Evolutionary conservation across 2,329 filamentous ascomycete species (phyloP).

Genomic region (Tolypocladium tundrense): DNA sequence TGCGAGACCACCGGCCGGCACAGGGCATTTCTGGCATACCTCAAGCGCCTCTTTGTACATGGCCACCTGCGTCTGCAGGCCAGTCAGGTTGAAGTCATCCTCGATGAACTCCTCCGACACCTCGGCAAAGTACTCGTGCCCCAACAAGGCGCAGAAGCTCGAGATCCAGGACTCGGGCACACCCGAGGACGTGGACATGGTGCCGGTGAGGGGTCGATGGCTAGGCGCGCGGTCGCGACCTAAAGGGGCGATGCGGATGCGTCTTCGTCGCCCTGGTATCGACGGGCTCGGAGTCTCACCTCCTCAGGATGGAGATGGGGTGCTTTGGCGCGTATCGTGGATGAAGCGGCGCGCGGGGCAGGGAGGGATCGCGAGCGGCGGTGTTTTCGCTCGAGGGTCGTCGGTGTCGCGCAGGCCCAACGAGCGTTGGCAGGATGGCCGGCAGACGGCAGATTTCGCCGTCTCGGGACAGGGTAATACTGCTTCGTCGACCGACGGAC

Average conservation of each 20-base stretch:
- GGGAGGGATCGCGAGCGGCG: background rate
- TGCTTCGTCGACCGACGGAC: background rate
- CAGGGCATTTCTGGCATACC: conserved; percentile 27
- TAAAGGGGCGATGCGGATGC: background rate
- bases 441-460: background rate
- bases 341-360: background rate
- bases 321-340: background rate
- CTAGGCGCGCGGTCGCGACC: conserved; percentile 1
- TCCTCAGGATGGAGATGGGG: background rate
- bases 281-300: background rate
- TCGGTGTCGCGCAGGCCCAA: background rate
- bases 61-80: conserved; percentile 85
- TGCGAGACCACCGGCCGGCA: background rate
- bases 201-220: conserved; percentile 3
- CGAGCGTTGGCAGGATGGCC: background rate
- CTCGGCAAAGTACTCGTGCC: conserved; percentile 98
- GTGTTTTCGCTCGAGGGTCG: background rate
- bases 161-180: conserved; percentile 89
- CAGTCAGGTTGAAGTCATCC: conserved; percentile 98
- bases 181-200: conserved; percentile 51
- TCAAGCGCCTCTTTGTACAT: conserved; percentile 99
- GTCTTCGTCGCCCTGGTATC: background rate
- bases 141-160: conserved; percentile 88
- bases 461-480: background rate
- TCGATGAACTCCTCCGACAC: conserved; percentile 99